phyloP scores from a whole-genome alignment of 2,329 filamentous ascomycete species.

The Zymoseptoria brevis region DNA sequence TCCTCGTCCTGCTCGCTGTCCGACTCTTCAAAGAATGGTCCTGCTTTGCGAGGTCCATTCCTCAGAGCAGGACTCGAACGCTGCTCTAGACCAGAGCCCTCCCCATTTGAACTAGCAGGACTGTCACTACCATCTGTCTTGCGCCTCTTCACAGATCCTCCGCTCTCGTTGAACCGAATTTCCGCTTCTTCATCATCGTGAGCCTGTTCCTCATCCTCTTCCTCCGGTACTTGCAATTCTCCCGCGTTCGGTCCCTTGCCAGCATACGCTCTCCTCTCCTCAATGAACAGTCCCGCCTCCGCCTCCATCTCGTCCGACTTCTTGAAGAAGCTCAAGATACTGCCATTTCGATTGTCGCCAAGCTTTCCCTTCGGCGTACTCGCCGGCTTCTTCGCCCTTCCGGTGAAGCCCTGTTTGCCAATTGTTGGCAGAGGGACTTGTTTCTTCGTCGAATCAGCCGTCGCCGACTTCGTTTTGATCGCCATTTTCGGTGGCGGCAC shows the following conservation, averaged over 20 bases:
- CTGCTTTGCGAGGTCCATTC: constrained; percentile 26
- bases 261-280: constrained; percentile 15
- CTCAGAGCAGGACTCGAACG: background rate
- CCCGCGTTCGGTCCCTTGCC: background rate
- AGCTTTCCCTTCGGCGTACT: constrained; percentile 31
- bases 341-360: constrained; percentile 40
- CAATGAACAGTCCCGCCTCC: constrained; percentile 30
- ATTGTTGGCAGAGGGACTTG: constrained; percentile 23
- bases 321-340: constrained; percentile 49
- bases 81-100: background rate
- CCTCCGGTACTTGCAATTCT: background rate
- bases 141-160: constrained; percentile 36
- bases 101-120: constrained; percentile 4
- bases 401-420: constrained; percentile 22
- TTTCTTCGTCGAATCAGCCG: constrained; percentile 5
- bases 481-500: constrained; percentile 27
- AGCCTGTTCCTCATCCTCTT: background rate
- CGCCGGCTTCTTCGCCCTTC: constrained; percentile 28
- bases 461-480: constrained; percentile 19
- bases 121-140: constrained; percentile 20
- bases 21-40: constrained; percentile 66
- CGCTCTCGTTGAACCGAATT: constrained; percentile 38
- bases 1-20: constrained; percentile 46
- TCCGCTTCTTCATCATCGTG: constrained; percentile 16
- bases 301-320: constrained; percentile 33